Base-by-base conservation (phyloP, 495 filamentous ascomycete species). In the Penicillium alfredii region DNA sequence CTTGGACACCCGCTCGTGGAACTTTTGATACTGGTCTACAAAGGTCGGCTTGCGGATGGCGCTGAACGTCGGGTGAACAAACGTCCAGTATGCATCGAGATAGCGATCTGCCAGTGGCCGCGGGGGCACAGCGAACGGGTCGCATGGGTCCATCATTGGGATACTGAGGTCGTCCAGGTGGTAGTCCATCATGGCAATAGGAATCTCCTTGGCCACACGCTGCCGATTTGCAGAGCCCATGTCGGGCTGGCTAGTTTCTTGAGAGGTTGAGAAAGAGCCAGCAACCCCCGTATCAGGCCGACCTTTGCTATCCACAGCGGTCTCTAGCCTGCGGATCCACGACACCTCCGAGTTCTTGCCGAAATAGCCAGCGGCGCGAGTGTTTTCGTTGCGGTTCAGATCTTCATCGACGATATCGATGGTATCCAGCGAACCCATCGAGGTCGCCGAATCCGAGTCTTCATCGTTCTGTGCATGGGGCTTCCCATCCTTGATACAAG, bases 261-360 rank as follows among this genome's bases (percentile, higher is more conserved):
- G 27, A 3, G 21, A 31, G 6, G 24, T 23, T 30, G 13, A 8
- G 21, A 19, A 17, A 24, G 1, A 4, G 4, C 22, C 22, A 4
- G 2, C n/a, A 24, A 2, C 22, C 22, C n/a, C n/a, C n/a, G n/a
- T n/a, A n/a, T n/a, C n/a, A n/a, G n/a, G 22, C 22, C 22, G 22
- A 24, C 4, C 8, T 25, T n/a, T 25, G 23, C 5, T 25, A n/a
- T n/a, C 5, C 23, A 25, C 11, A 4, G 11, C 11, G 2, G 23
- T 9, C 11, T 5, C 23, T n/a, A 69, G 32, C 33, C 55, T 52
- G 39, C 73, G 74, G 41, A 81, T 70, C 80, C 80, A 83, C 16
- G 64, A 53, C 13, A 81, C 53, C 27, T 79, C 77, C 0, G 78
- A 82, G 31, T 68, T 78, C 45, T 80, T 81, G 13, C 80, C 80